Evolutionary conservation across 2,329 filamentous ascomycete genomes (phyloP).

Genomic region (Aspergillus aculeatinus): DNA sequence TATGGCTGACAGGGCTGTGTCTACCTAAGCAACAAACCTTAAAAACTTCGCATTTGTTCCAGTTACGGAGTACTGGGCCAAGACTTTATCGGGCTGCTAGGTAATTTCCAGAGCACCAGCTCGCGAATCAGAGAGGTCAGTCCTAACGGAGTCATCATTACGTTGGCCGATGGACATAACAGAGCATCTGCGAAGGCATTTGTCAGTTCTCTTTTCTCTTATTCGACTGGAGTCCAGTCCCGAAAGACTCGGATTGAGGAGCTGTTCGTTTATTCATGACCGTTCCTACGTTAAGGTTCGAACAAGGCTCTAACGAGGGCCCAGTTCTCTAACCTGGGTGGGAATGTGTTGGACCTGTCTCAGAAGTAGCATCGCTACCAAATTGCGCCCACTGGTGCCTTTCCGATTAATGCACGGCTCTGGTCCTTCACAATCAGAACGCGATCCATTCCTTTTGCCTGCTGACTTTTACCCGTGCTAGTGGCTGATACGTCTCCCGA

Average conservation of each 20-base stretch:
- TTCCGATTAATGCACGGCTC: conserved; percentile 3
- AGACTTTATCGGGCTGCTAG: neutral
- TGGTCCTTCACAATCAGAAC: neutral
- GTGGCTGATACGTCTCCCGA: conserved; percentile 4
- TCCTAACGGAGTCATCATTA: neutral
- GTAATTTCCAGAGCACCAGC: neutral
- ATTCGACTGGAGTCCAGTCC: neutral
- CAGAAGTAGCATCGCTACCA: conserved; percentile 4
- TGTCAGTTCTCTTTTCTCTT: neutral
- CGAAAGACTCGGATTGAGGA: neutral
- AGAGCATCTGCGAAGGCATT: neutral
- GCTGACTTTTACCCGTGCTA: conserved; percentile 4
- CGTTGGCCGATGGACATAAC: neutral
- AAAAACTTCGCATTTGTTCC: neutral
- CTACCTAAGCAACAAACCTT: neutral
- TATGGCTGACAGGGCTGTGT: neutral
- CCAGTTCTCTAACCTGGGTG: neutral
- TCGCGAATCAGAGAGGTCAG: neutral
- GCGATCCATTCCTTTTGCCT: conserved; percentile 1
- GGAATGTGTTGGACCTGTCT: conserved; percentile 4
- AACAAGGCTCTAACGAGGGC: conserved; percentile 3
- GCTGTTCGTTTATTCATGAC: neutral
- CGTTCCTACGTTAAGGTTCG: conserved; percentile 1
- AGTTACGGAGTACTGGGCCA: neutral
- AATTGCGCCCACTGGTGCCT: neutral